Conservation (phyloP, 169 alveolate species). For the Plasmodium chabaudi region DNA sequence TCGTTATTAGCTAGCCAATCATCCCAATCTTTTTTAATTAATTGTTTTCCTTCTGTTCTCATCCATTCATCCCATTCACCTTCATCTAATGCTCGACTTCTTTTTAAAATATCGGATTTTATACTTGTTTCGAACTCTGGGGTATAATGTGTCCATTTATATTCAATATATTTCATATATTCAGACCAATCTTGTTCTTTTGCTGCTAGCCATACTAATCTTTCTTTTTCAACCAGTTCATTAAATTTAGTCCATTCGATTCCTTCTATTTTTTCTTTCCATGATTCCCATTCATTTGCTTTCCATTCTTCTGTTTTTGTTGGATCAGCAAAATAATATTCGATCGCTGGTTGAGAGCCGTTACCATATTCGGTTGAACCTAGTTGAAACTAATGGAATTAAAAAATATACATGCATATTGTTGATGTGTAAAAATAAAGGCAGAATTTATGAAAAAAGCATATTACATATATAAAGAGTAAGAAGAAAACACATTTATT, state of each 20-base stretch:
- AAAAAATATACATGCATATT: not conserved
- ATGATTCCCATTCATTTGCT: slow-evolving; percentile 15
- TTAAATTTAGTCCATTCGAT: slow-evolving; percentile 15
- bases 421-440: no score
- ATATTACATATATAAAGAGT: no score
- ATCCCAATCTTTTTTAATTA: slow-evolving; percentile 26
- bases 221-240: slow-evolving; percentile 10
- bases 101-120: slow-evolving; percentile 25
- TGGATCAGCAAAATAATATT: slow-evolving; percentile 1
- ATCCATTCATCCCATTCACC: slow-evolving; percentile 35
- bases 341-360: not conserved
- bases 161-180: slow-evolving; percentile 11
- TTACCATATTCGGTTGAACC: not conserved
- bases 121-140: not conserved
- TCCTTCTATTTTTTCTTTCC: slow-evolving; percentile 5
- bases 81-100: slow-evolving; percentile 20
- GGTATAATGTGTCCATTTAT: slow-evolving; percentile 30
- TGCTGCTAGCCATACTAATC: not conserved
- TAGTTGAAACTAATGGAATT: not conserved
- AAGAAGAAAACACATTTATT: no score
- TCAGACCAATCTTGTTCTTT: slow-evolving; percentile 33
- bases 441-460: no score
- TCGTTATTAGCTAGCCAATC: slow-evolving; percentile 14
- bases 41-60: slow-evolving; percentile 35
- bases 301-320: slow-evolving; percentile 29